Evolutionary conservation across 371 early-diverging fungal genomes (phyloP), one percentile per base, ranked within the genome.

Genomic region (Funneliformis caledonium): DNA sequence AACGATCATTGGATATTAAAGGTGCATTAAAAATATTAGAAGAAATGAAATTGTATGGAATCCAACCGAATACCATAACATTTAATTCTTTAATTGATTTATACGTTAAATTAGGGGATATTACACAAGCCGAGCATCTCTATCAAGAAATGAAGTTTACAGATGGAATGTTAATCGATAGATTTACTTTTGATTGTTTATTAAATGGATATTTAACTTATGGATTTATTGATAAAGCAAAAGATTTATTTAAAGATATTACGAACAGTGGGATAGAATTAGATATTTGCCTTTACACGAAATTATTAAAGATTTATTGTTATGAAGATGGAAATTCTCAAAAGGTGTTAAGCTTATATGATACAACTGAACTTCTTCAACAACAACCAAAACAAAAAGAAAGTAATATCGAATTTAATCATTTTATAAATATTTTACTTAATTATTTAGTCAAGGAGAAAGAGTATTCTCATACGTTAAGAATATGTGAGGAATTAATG

Each of bases 21-120:
- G 45, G 76, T 52, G 76, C 60, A 60, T 60, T 75, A 5, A 61
- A n/a, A 61, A 61, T 60, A 42, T 61, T 42, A 22, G 61, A 42
- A 22, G 76, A 75, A 33, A 75, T 75, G 76, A 22, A 56, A 43
- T 14, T 59, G 16, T 14, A 48, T 75, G 76, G 61, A 16, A 42
- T 59, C 10, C 7, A 56, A 19, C 73, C 73, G n/a, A 19, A 31
- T 56, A 22, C 56, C 14, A 9, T n/a, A 14, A 45, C 47, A 8
- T 52, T 26, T 72, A 45, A 72, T 56, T n/a, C 47, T 31, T 50
- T 72, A 26, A 72, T 72, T 50, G 73, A 72, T 26, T 19, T 56
- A 14, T 72, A 31, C 50, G 26, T 19, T 16, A 45, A 48, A 22
- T 47, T 19, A n/a, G 73, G 73, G 11, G 69, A 69, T 69, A 16